Conservation (phyloP, 2,329 filamentous ascomycete genomes). For the Tolypocladium tropicale region DNA sequence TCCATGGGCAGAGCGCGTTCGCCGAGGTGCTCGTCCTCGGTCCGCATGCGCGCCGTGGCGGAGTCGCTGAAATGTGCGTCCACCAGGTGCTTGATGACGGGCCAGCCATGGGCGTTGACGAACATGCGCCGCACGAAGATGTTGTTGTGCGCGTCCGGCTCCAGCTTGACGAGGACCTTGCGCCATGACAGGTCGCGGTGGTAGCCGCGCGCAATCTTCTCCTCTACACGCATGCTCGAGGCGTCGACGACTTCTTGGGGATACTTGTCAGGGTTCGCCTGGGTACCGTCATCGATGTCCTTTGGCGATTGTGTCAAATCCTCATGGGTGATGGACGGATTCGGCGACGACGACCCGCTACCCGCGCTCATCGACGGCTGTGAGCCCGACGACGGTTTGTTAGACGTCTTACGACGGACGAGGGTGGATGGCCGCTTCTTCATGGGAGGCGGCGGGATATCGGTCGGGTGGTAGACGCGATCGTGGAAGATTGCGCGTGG, state of each 20-base stretch:
- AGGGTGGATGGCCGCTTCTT: conserved; percentile 39
- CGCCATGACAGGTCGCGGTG: conserved; percentile 88
- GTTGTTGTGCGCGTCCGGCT: conserved; percentile 87
- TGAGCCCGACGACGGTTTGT: conserved; percentile 11
- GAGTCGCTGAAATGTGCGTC: conserved; percentile 88
- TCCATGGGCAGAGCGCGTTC: conserved; percentile 58
- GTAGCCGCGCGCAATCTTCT: conserved; percentile 95
- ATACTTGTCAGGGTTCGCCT: conserved; percentile 35
- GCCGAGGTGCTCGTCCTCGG: conserved; percentile 53
- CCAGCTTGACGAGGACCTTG: conserved; percentile 88
- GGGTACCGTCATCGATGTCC: conserved; percentile 41
- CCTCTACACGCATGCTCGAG: conserved; percentile 79
- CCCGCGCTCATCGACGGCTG: conserved; percentile 10
- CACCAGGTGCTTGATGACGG: conserved; percentile 87
- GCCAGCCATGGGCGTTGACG: conserved; percentile 95
- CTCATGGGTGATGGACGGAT: conserved; percentile 25
- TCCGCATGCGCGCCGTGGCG: conserved; percentile 46
- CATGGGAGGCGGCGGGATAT: conserved; percentile 75
- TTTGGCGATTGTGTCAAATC: conserved; percentile 32
- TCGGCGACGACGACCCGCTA: conserved; percentile 23
- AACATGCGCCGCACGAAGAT: conserved; percentile 96
- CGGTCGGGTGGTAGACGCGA: conserved; percentile 83
- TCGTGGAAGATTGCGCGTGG: conserved; percentile 94
- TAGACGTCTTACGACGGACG: conserved; percentile 18
- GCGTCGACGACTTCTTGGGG: conserved; percentile 36